Evolutionary conservation across 2,329 filamentous ascomycete species (phyloP).

Genomic region (Exophiala calicioides): DNA sequence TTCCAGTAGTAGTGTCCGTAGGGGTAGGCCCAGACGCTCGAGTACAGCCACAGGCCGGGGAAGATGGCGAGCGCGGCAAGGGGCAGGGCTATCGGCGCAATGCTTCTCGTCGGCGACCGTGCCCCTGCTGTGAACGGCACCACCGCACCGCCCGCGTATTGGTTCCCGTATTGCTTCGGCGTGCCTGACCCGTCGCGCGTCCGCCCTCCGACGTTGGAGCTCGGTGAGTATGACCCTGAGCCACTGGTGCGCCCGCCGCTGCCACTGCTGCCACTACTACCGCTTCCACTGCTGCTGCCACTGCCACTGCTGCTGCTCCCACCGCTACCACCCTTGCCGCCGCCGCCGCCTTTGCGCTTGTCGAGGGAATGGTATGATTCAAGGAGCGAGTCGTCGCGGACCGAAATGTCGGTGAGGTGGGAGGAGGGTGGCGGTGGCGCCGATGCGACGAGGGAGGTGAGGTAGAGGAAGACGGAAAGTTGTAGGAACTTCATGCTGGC

Average conservation of each 20-base stretch:
- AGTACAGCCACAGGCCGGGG: constrained; percentile 58
- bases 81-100: constrained; percentile 53
- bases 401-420: constrained; percentile 14
- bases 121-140: constrained; percentile 52
- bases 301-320: constrained; percentile 15
- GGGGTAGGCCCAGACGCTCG: constrained; percentile 55
- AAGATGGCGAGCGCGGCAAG: constrained; percentile 50
- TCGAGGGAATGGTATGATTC: constrained; percentile 24
- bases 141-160: constrained; percentile 58
- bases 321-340: constrained; percentile 25
- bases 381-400: constrained; percentile 19
- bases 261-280: constrained; percentile 13
- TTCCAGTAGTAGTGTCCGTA: constrained; percentile 54
- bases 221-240: constrained; percentile 21
- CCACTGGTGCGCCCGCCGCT: constrained; percentile 15
- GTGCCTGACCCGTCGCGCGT: constrained; percentile 43
- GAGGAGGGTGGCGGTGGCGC: constrained; percentile 20
- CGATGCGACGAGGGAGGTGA: constrained; percentile 20
- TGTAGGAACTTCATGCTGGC: constrained; percentile 22
- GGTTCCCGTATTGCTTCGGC: constrained; percentile 50
- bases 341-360: constrained; percentile 32
- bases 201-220: constrained; percentile 36
- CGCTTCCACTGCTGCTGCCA: constrained; percentile 12
- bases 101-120: constrained; percentile 47
- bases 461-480: constrained; percentile 15